Base-by-base conservation (phyloP, 257 asterid genomes). In the Ajuga chamaepitys region DNA sequence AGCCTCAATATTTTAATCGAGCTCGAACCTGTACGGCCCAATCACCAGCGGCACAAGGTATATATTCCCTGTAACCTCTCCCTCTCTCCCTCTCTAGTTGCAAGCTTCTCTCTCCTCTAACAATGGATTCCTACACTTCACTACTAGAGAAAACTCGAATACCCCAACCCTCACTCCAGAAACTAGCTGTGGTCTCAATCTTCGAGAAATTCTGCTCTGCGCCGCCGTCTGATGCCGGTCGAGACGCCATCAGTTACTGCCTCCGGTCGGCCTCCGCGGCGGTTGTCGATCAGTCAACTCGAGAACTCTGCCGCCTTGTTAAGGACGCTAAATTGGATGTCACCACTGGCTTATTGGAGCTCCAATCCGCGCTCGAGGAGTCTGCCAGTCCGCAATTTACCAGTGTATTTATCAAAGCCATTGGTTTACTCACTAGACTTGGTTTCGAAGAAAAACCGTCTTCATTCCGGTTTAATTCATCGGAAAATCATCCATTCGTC, bases 161-260 rank as follows among this genome's bases (percentile, higher is more conserved):
- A 22, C 99, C 96, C 45, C 99, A 94, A 65, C 86, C 97, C 2
- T 83, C 95, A 1, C 86, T 94, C 17, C 99, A 94, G 69, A 86
- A 83, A 57, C 83, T 83, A 9, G 97, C 97, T 11, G 96, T 94
- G 1, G 77, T 81, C 54, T 80, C 95, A 28, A 75, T 90, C 60
- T 94, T 94, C 81, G 81, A 84, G 28, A 87, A 89, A 70, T 85
- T 87, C 58, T 89, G 91, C 13, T 75, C 84, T 4, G 75, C 82
- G n/a, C 91, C 95, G 59, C 85, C 81, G 0, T 87, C 95, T 42
- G 77, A 18, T 45, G 76, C 84, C 41, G 95, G 95, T 4, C 70
- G 77, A 26, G 88, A 80, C n/a, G 99, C 91, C 50, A 62, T 93
- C 59, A 76, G 74, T 58, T 85, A 69, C 68, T 89, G 97, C 72